Base-by-base conservation (phyloP, 306 rosid genomes). In the Datisca glomerata region DNA sequence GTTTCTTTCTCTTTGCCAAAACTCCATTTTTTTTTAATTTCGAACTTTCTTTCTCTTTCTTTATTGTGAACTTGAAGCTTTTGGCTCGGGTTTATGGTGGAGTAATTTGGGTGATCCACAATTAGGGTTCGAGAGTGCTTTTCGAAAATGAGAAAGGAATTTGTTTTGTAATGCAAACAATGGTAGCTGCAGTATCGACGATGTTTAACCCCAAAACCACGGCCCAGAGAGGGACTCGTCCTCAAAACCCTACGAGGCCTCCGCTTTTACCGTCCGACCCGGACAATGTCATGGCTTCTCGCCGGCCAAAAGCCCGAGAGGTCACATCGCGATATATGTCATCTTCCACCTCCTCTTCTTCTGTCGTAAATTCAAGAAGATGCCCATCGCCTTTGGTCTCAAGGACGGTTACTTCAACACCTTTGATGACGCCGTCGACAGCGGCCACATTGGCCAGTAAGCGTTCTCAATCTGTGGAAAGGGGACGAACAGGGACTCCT, bases 251-350 rank as follows among this genome's bases (percentile, higher is more conserved):
- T 18, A 67, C 68, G 32, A 70, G 89, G 28, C 76, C 78, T 19
- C 96, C 93, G 12, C 67, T 85, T 23, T 37, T 80, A 49, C 93
- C 93, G 7, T 77, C 96, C 32, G 96, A 85, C 37, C 56, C 82
- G 36, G 93, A 70, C 74, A 83, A 83, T 84, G 93, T 58, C 18
- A 43, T 63, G 24, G 73, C 66, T 45, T 62, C 57, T 49, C 79
- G 82, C 44, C 71, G 74, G 7, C 64, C 78, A 12, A 83, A 83
- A 67, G 32, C 84, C 6, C 69, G 79, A 49, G 81, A 75, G 34
- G 74, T 84, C 29, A 84, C 81, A 47, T 84, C 96, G 49, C 94
- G 94, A 4, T 80, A 84, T 59, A 59, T 84, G 86, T 69, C 70
- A 0, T 58, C 93, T 25, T 72, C 85, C 6, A 58, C 82, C 4